Base-by-base conservation (phyloP, 345 rosid species). In the Lepidium aucheri region DNA sequence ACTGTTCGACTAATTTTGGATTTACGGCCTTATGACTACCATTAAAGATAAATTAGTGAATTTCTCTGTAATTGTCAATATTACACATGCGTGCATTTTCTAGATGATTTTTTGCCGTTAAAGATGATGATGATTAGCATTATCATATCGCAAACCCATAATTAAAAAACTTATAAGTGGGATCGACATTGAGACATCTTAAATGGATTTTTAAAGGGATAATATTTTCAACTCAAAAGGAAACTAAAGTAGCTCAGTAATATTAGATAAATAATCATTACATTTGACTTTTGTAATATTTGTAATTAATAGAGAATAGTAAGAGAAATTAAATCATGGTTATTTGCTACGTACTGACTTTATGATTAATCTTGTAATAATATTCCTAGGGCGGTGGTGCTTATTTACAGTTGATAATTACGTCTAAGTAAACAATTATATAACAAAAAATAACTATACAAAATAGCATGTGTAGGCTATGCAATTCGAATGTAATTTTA, bases 371-470 rank as follows among this genome's bases (percentile, higher is more conserved):
- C 32, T 14, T 58, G 13, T 34, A 58, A 65, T 51, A 51, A 22
- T 51, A 65, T 66, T 66, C 50, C 28, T 59, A 73, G 71, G 65
- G 38, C 70, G 53, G 66, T 65, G 46, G 63, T 59, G 67, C 60
- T 36, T 58, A 58, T 24, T 72, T 65, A 36, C 34, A 24, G 28
- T 68, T 57, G 63, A 45, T 45, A 17, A 65, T 34, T 41, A 64
- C 41, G 22, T 33, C 63, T 49, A 26, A 14, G 14, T 28, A 50
- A 38, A 20, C 5, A n/a, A 20, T 38, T 53, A 38, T 57, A 22
- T 47, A 55, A 50, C 43, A 46, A 46, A 34, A 18, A 53, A 6
- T 28, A n/a, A 12, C 7, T 20, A 28, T 26, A 8, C 8, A 26
- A 22, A 15, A 35, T 18, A 42, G 41, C 63, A 44, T 62, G 41